Percentiles rank a stretch among this genome's conserved stretches.
Evolutionary conservation across 768 basidiomycete genomes (phyloP).

Genomic region (Pleurotus tuoliensis): DNA sequence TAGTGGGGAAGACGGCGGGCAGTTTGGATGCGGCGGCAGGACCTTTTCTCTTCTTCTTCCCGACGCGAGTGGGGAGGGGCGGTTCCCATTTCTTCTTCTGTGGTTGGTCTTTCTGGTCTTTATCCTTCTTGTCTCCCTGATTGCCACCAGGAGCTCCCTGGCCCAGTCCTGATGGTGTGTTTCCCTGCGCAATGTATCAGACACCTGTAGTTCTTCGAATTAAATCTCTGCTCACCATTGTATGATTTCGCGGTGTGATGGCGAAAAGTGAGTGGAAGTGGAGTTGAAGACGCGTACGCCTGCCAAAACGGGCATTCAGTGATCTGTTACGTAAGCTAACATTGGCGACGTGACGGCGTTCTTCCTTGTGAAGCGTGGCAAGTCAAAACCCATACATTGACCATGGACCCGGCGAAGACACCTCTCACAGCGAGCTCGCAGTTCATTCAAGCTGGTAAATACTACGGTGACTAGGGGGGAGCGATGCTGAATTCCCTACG

Average conservation of each 20-base stretch:
- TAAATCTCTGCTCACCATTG: conserved; percentile 23
- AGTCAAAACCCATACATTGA: conserved; percentile 21
- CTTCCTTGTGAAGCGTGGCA: conserved; percentile 20
- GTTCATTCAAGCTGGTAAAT: conserved; percentile 74
- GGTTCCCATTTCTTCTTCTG: conserved; percentile 98
- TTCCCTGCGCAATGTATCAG: conserved; percentile 47
- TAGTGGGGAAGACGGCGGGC: conserved; percentile 90
- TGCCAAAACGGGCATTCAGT: conserved; percentile 18
- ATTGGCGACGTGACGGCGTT: conserved; percentile 15
- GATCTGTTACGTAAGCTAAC: conserved; percentile 8
- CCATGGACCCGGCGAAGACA: conserved; percentile 42
- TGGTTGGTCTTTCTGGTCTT: conserved; percentile 46
- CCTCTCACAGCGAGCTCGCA: conserved; percentile 63
- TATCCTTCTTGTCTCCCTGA: conserved; percentile 34
- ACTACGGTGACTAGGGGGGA: conserved; percentile 5
- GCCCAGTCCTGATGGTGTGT: conserved; percentile 58
- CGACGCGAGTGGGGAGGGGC: conserved; percentile 92
- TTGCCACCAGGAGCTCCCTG: conserved; percentile 29
- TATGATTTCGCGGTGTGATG: conserved; percentile 19
- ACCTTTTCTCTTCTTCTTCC: conserved; percentile 96
- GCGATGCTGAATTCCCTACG: conserved; percentile 9
- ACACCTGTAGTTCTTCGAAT: not conserved
- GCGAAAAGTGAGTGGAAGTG: not conserved
- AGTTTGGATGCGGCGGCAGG: conserved; percentile 89
- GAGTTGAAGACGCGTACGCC: conserved; percentile 47